Evolutionary conservation across 805 yeast genomes (phyloP).

Genomic region (Barnettozyma pratensis): DNA sequence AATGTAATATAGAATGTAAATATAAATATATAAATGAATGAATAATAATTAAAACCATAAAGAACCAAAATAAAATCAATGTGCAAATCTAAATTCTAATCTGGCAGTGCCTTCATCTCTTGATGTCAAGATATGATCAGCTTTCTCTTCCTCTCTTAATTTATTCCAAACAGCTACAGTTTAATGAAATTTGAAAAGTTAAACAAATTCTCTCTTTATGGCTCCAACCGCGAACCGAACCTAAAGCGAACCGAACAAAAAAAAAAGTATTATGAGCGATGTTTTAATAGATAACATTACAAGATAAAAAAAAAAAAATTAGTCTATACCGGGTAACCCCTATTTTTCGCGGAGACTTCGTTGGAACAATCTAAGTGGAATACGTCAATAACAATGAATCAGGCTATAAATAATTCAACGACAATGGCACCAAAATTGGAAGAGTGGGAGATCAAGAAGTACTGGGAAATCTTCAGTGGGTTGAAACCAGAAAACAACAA

Average conservation of each 20-base stretch:
- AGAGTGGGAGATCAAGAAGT: constrained; percentile 94
- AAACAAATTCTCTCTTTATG: neutral
- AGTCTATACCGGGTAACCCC: neutral
- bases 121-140: constrained; percentile 1
- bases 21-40: neutral
- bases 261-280: too few relatives aligned
- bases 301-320: too few relatives aligned
- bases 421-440: constrained; percentile 58
- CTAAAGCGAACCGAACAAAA: neutral
- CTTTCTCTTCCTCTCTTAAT: constrained; percentile 11
- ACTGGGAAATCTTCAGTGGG: constrained; percentile 96
- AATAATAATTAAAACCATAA: too few relatives aligned
- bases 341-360: neutral
- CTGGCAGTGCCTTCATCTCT: neutral
- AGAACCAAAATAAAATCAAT: neutral
- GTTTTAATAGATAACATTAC: too few relatives aligned
- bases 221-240: neutral
- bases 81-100: constrained; percentile 2
- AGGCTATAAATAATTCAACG: neutral
- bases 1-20: neutral
- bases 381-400: neutral
- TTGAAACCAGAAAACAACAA: constrained; percentile 76
- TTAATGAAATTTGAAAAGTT: neutral
- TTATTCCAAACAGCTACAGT: neutral
- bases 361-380: too few relatives aligned